Conservation (phyloP, 768 basidiomycete genomes). For the Lactarius evosmus region DNA sequence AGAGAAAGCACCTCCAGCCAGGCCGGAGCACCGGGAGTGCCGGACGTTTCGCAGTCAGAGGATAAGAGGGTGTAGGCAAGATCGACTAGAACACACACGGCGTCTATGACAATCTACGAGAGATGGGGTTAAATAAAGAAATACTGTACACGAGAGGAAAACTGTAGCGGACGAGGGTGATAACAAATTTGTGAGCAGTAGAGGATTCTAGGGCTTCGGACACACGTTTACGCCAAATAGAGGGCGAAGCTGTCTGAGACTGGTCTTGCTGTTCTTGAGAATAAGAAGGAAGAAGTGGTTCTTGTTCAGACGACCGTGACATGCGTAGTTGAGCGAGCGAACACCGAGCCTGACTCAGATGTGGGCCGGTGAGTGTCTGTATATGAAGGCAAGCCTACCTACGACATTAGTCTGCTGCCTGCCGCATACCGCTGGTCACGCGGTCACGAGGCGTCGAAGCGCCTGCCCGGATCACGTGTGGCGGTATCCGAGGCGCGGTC, state of each 20-base stretch:
- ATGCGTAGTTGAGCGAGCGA: background rate
- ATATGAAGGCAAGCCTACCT: no score
- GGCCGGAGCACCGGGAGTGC: constrained; percentile 43
- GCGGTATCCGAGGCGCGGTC: no score
- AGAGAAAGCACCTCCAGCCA: constrained; percentile 64
- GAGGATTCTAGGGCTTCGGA: constrained; percentile 21
- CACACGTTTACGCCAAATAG: constrained; percentile 16
- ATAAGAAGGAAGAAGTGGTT: constrained; percentile 30
- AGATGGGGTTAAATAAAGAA: background rate
- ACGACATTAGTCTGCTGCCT: no score
- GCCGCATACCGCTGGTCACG: no score
- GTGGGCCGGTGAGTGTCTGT: no score
- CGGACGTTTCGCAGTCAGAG: constrained; percentile 44
- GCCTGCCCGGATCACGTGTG: background rate
- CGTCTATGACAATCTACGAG: constrained; percentile 58
- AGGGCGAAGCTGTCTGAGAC: no score
- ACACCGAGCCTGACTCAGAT: background rate
- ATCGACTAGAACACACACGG: constrained; percentile 67
- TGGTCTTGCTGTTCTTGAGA: background rate
- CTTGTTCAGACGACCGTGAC: constrained; percentile 31
- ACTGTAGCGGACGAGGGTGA: constrained; percentile 15
- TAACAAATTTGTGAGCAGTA: constrained; percentile 26
- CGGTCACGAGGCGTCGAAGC: no score
- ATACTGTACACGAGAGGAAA: background rate
- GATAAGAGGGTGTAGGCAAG: constrained; percentile 65